Conservation (phyloP, 768 basidiomycete genomes). For the Psilocybe sp. region DNA sequence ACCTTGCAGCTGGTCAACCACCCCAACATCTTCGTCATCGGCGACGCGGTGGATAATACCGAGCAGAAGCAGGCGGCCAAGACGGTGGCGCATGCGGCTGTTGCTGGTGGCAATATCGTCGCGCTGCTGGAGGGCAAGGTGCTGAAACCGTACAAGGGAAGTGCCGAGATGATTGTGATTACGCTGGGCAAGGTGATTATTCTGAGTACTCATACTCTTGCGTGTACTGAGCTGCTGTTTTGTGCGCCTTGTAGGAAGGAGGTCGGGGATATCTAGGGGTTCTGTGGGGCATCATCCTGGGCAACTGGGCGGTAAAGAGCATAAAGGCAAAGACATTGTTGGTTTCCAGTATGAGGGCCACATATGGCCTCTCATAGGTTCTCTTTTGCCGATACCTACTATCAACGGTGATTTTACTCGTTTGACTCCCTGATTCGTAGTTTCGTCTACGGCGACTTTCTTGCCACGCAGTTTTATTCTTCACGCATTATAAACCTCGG, state of each 20-base stretch:
- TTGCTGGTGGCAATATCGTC: slow-evolving; percentile 16
- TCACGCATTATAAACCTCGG: no score
- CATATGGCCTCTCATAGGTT: neutral
- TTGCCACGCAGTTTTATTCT: no score
- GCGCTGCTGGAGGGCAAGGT: slow-evolving; percentile 11
- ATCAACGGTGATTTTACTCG: no score
- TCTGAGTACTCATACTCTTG: neutral
- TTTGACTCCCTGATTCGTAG: no score
- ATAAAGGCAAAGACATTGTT: slow-evolving; percentile 21
- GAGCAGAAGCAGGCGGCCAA: slow-evolving; percentile 19
- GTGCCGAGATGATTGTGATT: slow-evolving; percentile 50
- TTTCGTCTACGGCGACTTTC: no score
- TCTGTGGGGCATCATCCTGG: slow-evolving; percentile 42
- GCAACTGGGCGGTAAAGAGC: slow-evolving; percentile 36
- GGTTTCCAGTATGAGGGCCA: slow-evolving; percentile 1
- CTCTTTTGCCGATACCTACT: no score
- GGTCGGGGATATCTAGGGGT: slow-evolving; percentile 40
- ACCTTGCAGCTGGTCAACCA: slow-evolving; percentile 28
- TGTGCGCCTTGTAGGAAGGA: neutral
- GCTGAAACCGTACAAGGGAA: slow-evolving; percentile 44
- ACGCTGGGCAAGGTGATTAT: slow-evolving; percentile 48
- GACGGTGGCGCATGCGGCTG: slow-evolving; percentile 12
- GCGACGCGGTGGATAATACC: slow-evolving; percentile 19
- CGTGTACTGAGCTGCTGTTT: slow-evolving; percentile 17
- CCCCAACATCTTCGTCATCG: slow-evolving; percentile 19